Conservation (phyloP, 1,284 basidiomycete genomes). For the Rhodofomes roseus region DNA sequence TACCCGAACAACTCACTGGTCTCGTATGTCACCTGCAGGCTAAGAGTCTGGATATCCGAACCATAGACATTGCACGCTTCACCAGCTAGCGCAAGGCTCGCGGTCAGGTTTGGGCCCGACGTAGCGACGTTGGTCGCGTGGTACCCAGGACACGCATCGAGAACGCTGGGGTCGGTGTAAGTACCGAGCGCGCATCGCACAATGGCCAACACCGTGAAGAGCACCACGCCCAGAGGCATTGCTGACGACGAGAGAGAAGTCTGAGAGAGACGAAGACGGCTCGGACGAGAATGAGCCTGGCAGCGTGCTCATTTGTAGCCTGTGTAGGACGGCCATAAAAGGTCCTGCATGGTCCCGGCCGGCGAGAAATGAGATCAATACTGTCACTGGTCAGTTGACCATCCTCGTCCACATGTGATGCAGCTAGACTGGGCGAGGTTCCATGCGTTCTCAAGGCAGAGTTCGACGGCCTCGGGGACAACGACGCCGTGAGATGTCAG, state of each 20-base stretch:
- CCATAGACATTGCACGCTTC: slow-evolving; percentile 63
- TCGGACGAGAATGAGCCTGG: background rate
- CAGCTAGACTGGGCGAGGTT: background rate
- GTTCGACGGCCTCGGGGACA: background rate
- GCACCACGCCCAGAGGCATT: background rate
- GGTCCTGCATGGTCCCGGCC: background rate
- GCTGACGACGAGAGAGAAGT: background rate
- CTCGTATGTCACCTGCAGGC: slow-evolving; percentile 56
- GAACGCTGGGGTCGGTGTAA: slow-evolving; percentile 8
- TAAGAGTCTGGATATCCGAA: slow-evolving; percentile 48
- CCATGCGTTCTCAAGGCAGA: background rate
- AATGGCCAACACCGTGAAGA: background rate
- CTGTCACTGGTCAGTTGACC: background rate
- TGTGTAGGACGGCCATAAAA: background rate
- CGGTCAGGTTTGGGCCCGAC: slow-evolving; percentile 40
- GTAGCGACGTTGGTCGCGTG: slow-evolving; percentile 37
- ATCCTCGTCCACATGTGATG: background rate
- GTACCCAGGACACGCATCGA: slow-evolving; percentile 56
- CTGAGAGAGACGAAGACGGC: background rate
- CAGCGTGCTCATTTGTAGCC: background rate
- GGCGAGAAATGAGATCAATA: background rate
- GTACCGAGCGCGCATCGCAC: background rate
- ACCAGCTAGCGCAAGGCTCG: slow-evolving; percentile 51
- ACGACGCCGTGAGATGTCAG: background rate
- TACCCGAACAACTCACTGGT: slow-evolving; percentile 36